These are phyloP conservation scores for Mediolabrus comicus DNA, from an alignment of 108 stramenopile species.

Conservation along the genomic window DNA sequence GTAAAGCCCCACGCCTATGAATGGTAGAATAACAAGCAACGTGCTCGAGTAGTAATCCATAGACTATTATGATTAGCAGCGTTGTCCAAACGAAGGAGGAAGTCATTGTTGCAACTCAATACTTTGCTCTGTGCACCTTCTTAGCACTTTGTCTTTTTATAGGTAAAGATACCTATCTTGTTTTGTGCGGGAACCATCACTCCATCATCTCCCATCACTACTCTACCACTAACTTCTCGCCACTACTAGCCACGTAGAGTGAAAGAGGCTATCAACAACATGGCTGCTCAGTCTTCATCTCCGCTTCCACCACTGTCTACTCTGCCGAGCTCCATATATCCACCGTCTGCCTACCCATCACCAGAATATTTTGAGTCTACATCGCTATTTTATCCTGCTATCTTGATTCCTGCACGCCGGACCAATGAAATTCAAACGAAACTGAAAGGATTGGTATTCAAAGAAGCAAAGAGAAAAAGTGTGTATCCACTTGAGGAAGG, in stretches of 20 bases:
- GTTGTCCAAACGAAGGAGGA: background rate
- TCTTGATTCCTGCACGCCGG: slow-evolving; percentile 63
- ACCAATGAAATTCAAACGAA: slow-evolving; percentile 56
- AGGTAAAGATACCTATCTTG: too few relatives aligned
- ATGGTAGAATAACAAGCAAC: background rate
- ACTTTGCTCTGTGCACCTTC: too few relatives aligned
- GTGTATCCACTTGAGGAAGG: slow-evolving; percentile 49
- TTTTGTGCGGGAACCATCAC: too few relatives aligned
- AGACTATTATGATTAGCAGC: background rate
- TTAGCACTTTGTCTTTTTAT: too few relatives aligned
- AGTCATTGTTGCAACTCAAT: background rate
- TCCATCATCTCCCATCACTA: too few relatives aligned
- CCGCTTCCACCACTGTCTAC: slow-evolving; percentile 18
- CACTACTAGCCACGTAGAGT: too few relatives aligned
- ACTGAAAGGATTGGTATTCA: slow-evolving; percentile 52
- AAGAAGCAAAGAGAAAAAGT: slow-evolving; percentile 60
- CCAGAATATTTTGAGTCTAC: slow-evolving; percentile 24
- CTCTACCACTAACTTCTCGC: background rate
- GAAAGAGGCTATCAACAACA: too few relatives aligned
- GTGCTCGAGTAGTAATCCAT: background rate
- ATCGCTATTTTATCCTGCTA: slow-evolving; percentile 47
- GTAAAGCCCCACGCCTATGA: background rate
- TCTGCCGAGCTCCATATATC: slow-evolving; percentile 21
- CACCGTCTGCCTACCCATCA: slow-evolving; percentile 32
- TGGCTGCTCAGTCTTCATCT: background rate